Evolutionary conservation across 1,139 yeast species (phyloP), one percentile per base, ranked within the genome.

Genomic region (Diutina mesorugosa): DNA sequence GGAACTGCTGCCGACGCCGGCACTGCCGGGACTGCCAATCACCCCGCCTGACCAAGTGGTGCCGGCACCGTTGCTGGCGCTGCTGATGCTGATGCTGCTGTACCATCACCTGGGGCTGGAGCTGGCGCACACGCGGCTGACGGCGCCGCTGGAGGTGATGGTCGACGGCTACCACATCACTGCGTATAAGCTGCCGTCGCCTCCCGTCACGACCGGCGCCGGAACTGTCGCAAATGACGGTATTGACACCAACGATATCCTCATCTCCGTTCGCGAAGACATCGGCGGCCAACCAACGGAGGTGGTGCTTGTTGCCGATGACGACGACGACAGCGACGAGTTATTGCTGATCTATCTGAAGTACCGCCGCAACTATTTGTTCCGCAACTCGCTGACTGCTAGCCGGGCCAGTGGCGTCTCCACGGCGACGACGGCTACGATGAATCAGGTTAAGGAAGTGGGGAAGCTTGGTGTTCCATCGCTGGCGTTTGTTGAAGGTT

Each of bases 131-230:
- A 47, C 51, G n/a, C n/a, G 30, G 9, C 51, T 47, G 51, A 47
- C 51, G 21, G 35, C 51, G n/a, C 51, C 51, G 12, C 51, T 47
- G 51, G 51, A 47, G n/a, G 51, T 50, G 28, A 6, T 50, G 28
- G 32, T 50, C 9, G 53, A 50, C 45, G 45, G 16, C n/a, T 32
- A 30, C 21, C 16, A 50, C 45, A 21, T 50, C 14, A 32, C 45
- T 28, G 32, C 53, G 8, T 38, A 29, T 16, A 50, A 18, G 4
- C 32, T 16, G 21, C 9, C 9, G 26, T n/a, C 41, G 6, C n/a
- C 41, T 35, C 41, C 41, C n/a, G 41, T 12, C 10, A 35, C 41
- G 8, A n/a, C 12, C 26, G 26, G 26, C 4, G 4, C 26, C 26
- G 6, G 41, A 35, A 35, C 6, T 35, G n/a, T n/a, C 9, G 41